Percentiles rank a stretch among this genome's conserved stretches.
These are phyloP conservation scores for Flaveria floridana DNA, from an alignment of 140 eudicot genomes.

Conservation along the genomic window DNA sequence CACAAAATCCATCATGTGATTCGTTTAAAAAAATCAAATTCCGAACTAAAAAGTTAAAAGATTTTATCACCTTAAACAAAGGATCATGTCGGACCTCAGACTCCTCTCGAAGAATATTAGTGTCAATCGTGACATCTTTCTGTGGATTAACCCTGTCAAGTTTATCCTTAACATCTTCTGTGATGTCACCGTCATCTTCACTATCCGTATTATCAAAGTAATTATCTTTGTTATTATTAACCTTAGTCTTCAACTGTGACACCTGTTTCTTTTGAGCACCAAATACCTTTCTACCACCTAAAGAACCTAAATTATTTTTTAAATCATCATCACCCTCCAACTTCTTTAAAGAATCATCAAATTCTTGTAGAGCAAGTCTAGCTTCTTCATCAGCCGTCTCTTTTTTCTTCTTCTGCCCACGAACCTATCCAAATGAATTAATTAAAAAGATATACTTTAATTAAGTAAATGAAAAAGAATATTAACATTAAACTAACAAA, in stretches of 20 bases:
- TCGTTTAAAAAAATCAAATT: neutral
- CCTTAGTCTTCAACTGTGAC: constrained; percentile 41
- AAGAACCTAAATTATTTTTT: constrained; percentile 31
- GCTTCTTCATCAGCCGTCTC: constrained; percentile 94
- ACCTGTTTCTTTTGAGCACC: constrained; percentile 64
- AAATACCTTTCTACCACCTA: constrained; percentile 75
- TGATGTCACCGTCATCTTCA: constrained; percentile 59
- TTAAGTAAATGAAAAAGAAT: neutral
- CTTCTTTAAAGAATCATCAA: constrained; percentile 55
- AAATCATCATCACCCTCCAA: constrained; percentile 45
- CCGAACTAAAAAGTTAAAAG: neutral
- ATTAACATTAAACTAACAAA: constrained; percentile 24
- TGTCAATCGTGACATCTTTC: constrained; percentile 54
- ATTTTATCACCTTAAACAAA: constrained; percentile 61
- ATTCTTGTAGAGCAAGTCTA: constrained; percentile 72
- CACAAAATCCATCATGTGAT: neutral
- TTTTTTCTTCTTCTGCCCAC: constrained; percentile 77
- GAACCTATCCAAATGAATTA: constrained; percentile 45
- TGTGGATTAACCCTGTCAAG: constrained; percentile 34
- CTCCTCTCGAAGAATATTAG: constrained; percentile 62
- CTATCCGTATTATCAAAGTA: constrained; percentile 67
- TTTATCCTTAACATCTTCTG: constrained; percentile 41
- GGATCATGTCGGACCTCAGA: constrained; percentile 60
- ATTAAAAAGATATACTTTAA: neutral
- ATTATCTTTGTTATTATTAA: constrained; percentile 47